A percentile compares a stretch with the other conserved stretches of the same genome.
Evolutionary conservation across 2,329 filamentous ascomycete species (phyloP).

Genomic region (Claviceps monticola): DNA sequence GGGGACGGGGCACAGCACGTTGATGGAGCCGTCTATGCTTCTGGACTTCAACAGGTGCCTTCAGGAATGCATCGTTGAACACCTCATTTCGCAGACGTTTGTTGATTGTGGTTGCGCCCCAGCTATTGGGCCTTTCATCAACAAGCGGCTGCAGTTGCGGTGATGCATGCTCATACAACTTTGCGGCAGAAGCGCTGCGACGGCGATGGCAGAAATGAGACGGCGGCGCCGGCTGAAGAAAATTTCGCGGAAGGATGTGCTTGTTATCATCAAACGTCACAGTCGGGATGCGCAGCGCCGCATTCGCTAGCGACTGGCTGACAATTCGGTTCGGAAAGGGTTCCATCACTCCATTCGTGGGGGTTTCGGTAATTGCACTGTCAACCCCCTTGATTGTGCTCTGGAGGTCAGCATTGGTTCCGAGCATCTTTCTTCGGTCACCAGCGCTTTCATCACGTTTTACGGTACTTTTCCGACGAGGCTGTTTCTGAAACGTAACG

Average conservation of each 20-base stretch:
- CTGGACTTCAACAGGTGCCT: conserved; percentile 69
- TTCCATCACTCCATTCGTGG: conserved; percentile 9
- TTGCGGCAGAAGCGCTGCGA: conserved; percentile 19
- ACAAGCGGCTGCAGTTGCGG: conserved; percentile 23
- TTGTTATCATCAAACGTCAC: conserved; percentile 90
- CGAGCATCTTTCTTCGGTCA: conserved; percentile 24
- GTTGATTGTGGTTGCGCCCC: conserved; percentile 89
- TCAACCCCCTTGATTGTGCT: conserved; percentile 3
- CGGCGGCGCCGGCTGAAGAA: conserved; percentile 50
- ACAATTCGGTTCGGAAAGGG: conserved; percentile 29
- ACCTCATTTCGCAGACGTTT: conserved; percentile 79
- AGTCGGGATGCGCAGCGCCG: conserved; percentile 58
- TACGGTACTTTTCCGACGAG: conserved; percentile 47
- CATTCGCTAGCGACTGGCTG: conserved; percentile 62
- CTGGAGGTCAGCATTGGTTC: conserved; percentile 7
- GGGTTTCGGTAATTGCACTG: neutral
- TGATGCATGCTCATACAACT: conserved; percentile 8
- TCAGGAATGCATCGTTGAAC: conserved; percentile 80
- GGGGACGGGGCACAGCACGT: conserved; percentile 45
- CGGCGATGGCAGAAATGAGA: conserved; percentile 18
- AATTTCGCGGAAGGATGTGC: conserved; percentile 77
- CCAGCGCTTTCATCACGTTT: conserved; percentile 32
- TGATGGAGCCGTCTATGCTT: conserved; percentile 60
- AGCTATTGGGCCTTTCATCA: conserved; percentile 49
- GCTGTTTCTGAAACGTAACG: conserved; percentile 80